Percentiles rank a stretch among this genome's conserved stretches.
Conservation (phyloP, 2,329 filamentous ascomycete species). For the Ampelomyces quisqualis region DNA sequence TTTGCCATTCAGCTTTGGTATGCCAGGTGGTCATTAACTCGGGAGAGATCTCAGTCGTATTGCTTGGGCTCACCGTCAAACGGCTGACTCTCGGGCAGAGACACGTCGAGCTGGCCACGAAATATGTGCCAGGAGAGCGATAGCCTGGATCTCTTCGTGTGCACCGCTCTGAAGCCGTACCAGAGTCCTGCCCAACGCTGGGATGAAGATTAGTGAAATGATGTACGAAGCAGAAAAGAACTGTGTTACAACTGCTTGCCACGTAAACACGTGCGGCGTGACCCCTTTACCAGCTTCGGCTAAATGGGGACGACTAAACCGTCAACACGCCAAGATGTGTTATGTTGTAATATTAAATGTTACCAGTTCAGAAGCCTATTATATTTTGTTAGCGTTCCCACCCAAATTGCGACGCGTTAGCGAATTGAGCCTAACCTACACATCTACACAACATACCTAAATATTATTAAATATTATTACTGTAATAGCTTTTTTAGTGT, state of each 20-base stretch:
- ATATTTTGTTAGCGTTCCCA: too few relatives aligned
- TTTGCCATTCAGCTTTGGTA: conserved; percentile 7
- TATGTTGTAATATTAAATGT: too few relatives aligned
- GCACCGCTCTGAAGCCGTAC: conserved; percentile 10
- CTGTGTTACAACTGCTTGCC: conserved; percentile 9
- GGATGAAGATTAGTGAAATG: not conserved
- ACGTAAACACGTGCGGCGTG: conserved; percentile 12
- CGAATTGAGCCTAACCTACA: too few relatives aligned
- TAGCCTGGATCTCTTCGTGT: conserved; percentile 1
- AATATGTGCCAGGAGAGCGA: conserved; percentile 8
- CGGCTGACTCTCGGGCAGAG: conserved; percentile 19
- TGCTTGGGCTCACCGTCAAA: conserved; percentile 14
- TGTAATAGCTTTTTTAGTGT: too few relatives aligned
- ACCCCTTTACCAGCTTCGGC: not conserved
- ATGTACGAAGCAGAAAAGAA: conserved; percentile 8
- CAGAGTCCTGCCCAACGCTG: conserved; percentile 5
- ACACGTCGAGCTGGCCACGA: conserved; percentile 16
- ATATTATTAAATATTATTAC: too few relatives aligned
- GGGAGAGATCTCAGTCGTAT: not conserved
- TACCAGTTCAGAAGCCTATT: too few relatives aligned
- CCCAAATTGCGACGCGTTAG: too few relatives aligned
- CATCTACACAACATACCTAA: too few relatives aligned
- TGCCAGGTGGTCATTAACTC: conserved; percentile 1
- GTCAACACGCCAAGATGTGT: too few relatives aligned
- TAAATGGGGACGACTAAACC: not conserved